Base-by-base conservation (phyloP, 2,329 filamentous ascomycete species). In the Cladobotryum protrusum region DNA sequence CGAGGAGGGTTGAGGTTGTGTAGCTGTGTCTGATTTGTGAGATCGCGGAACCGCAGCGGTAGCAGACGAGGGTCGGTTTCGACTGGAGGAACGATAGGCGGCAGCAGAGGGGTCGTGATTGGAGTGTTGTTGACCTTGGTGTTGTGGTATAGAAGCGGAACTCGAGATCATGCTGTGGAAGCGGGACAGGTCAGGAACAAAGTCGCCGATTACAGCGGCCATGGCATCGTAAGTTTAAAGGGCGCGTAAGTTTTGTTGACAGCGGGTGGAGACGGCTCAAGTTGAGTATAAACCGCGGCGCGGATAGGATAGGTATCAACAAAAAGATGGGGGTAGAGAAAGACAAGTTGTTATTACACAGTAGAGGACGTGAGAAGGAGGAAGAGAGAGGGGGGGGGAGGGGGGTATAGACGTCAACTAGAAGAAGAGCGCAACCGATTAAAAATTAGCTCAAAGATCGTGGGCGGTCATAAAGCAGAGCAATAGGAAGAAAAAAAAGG, bases 131-230 rank as follows among this genome's bases (percentile, higher is more conserved):
- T 72, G 62, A 52, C 54, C 61, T 41, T 72, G 72, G 55, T 71
- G 72, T 57, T 74, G 72, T 56, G 19, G 15, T 11, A 34, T 45
- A 14, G 74, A 59, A 45, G 70, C 70, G 41, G 75, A 67, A 50
- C 71, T 68, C 52, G 72, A 69, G 73, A 89, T 86, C 77, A 83
- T 86, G 72, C 77, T 82, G 74, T 82, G 81, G 70, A 86, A 85
- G 71, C 82, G 79, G 61, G 81, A 77, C 60, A 83, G 76, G 71
- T 89, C 83, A 68, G 87, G 79, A 71, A 83, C 82, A 73, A 83
- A 83, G 74, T 92, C 88, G 67, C 79, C 78, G 60, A 83, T 77
- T 69, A 83, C 67, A 69, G 80, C 75, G 63, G 80, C 81, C 81
- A 85, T 84, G 71, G 68, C 76, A 73, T 72, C 61, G 64, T 54